phyloP scores from a whole-genome alignment of 768 basidiomycete genomes.

The Suillus discolor region DNA sequence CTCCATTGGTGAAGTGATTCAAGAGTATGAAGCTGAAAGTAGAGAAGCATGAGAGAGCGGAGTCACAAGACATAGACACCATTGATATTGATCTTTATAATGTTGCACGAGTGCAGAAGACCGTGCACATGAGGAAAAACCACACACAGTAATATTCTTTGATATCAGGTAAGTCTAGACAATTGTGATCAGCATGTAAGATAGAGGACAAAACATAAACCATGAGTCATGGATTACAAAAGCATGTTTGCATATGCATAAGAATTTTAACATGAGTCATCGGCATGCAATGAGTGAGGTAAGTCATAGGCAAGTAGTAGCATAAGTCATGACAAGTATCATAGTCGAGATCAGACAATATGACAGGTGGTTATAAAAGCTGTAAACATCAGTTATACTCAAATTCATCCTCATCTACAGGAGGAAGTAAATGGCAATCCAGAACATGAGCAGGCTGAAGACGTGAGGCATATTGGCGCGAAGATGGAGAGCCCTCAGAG shows the following conservation, averaged over 20 bases:
- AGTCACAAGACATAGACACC: not conserved
- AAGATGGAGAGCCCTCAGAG: slow-evolving; percentile 1
- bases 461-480: not conserved
- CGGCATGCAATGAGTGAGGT: no score
- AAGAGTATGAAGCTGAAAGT: not conserved
- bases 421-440: not conserved
- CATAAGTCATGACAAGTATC: not conserved
- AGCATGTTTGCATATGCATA: slow-evolving; percentile 1
- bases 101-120: not conserved
- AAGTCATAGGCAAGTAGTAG: no score
- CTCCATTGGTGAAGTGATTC: not conserved
- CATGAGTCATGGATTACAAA: no score
- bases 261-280: not conserved
- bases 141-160: not conserved
- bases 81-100: not conserved
- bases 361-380: not conserved
- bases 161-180: not conserved
- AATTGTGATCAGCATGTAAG: not conserved
- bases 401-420: slow-evolving; percentile 1
- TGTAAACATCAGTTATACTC: slow-evolving; percentile 3
- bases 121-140: no score
- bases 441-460: not conserved
- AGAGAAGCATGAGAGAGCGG: not conserved
- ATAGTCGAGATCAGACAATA: not conserved
- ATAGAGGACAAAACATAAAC: not conserved